Percentiles rank a stretch among this genome's conserved stretches.
These are phyloP conservation scores for Aspergillus campestris DNA, from an alignment of 495 filamentous ascomycete genomes.

Conservation along the genomic window DNA sequence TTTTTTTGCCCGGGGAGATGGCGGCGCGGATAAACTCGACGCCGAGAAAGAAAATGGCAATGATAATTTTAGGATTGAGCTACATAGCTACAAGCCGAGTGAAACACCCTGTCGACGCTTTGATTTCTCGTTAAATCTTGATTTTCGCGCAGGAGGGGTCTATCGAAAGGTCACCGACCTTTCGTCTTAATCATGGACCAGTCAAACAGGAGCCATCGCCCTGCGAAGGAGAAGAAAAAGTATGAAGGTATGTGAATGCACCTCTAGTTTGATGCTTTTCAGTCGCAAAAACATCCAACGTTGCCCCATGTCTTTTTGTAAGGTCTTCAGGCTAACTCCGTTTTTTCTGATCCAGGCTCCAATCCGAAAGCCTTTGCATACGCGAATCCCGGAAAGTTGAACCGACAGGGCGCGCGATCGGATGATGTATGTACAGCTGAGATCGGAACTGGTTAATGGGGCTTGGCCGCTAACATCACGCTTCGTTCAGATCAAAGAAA, in stretches of 20 bases:
- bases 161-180: constrained; percentile 27
- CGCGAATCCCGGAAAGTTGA: constrained; percentile 75
- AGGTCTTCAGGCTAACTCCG: constrained; percentile 7
- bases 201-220: constrained; percentile 75
- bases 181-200: constrained; percentile 58
- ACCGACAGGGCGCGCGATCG: constrained; percentile 76
- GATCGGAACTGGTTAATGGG: neutral
- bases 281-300: constrained; percentile 5
- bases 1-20: constrained; percentile 9
- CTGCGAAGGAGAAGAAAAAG: constrained; percentile 87
- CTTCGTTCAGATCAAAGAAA: constrained; percentile 70
- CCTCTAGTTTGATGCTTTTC: too few species aligned
- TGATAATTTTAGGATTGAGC: constrained; percentile 29
- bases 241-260: constrained; percentile 38
- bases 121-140: constrained; percentile 10
- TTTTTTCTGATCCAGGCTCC: constrained; percentile 36
- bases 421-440: constrained; percentile 63
- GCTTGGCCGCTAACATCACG: constrained; percentile 2
- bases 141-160: constrained; percentile 6
- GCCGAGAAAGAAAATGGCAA: constrained; percentile 22
- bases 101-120: constrained; percentile 7
- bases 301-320: neutral
- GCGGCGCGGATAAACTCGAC: constrained; percentile 19
- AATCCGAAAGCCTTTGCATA: constrained; percentile 93
- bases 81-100: constrained; percentile 7